These are phyloP conservation scores for Plasmodium inui DNA, from an alignment of 169 alveolate genomes.

Conservation along the genomic window DNA sequence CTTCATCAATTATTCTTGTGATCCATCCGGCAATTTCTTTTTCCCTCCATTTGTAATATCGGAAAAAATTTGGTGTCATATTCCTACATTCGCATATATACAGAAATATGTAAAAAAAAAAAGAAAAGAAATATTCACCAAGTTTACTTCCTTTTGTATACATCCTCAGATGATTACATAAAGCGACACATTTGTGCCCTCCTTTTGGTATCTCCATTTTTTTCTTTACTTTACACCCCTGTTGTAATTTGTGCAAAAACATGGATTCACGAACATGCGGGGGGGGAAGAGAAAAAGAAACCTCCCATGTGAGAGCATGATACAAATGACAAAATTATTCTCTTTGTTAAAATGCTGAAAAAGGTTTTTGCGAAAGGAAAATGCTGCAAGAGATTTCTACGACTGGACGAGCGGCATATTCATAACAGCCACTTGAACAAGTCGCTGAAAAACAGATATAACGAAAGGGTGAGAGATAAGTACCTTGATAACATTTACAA, in stretches of 20 bases:
- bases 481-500: conserved; percentile 70
- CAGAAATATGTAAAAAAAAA: not conserved
- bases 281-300: not conserved
- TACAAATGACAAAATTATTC: not conserved
- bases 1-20: not conserved
- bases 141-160: not conserved
- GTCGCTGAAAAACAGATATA: conserved; percentile 47
- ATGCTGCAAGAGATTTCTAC: conserved; percentile 12
- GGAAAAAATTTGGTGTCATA: not conserved
- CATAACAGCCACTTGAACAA: conserved; percentile 73
- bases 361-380: conserved; percentile 15
- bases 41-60: not conserved
- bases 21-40: not conserved
- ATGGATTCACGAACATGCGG: not conserved
- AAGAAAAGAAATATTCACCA: not conserved
- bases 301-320: not conserved
- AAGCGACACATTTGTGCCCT: not conserved
- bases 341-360: conserved; percentile 29
- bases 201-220: not conserved
- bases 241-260: not conserved
- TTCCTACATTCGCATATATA: not conserved
- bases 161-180: not conserved
- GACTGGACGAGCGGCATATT: conserved; percentile 26
- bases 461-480: conserved; percentile 69
- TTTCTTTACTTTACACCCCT: not conserved